Percentiles rank a stretch among this genome's conserved stretches.
These are phyloP conservation scores for Bryoerythrophyllum caledonicum DNA, from an alignment of 225 moss, liverwort and hornwort species.

Conservation along the genomic window DNA sequence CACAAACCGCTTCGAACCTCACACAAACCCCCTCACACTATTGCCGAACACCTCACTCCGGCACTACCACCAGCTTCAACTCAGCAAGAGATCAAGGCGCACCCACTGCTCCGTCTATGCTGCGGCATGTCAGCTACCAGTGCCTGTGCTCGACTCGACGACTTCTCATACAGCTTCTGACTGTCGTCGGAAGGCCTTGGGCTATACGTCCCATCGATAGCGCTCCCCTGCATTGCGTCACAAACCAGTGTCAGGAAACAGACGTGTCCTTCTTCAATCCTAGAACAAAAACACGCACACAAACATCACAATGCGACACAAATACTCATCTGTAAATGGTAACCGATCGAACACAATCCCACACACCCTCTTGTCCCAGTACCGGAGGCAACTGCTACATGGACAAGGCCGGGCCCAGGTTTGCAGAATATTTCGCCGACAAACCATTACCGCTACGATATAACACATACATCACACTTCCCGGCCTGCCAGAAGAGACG, in stretches of 20 bases:
- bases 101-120: constrained; percentile 59
- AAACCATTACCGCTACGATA: not conserved
- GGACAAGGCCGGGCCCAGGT: not conserved
- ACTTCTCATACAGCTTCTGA: constrained; percentile 47
- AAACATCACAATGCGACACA: not conserved
- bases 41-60: not conserved
- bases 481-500: not conserved
- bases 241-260: constrained; percentile 8
- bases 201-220: constrained; percentile 35
- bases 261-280: not conserved
- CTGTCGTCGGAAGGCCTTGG: constrained; percentile 37
- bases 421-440: not conserved
- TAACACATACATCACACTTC: not conserved
- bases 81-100: constrained; percentile 8
- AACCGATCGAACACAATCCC: not conserved
- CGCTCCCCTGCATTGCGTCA: constrained; percentile 33
- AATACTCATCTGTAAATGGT: not conserved
- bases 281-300: not conserved
- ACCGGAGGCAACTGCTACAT: not conserved
- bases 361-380: not conserved
- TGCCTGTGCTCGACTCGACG: constrained; percentile 45
- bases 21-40: not conserved
- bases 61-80: not conserved
- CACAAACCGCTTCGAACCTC: not conserved
- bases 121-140: constrained; percentile 46